These are phyloP conservation scores for Aquilaria sinensis DNA, from an alignment of 345 rosid species.

Conservation along the genomic window DNA sequence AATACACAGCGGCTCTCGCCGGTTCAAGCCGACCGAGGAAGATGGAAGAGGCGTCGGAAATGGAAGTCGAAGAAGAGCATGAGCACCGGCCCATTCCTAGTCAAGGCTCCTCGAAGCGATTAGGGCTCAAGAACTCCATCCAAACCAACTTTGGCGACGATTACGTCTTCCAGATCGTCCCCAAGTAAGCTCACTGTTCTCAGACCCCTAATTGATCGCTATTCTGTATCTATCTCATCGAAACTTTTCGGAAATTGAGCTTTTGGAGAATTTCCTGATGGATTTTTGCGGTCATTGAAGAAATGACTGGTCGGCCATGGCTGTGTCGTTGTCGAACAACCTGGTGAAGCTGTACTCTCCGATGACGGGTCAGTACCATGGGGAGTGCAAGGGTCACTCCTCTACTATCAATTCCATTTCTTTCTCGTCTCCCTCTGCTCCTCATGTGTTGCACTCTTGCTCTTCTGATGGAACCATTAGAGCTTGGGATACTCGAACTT, in stretches of 20 bases:
- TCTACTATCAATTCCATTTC: conserved; percentile 57
- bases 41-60: conserved; percentile 40
- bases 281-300: conserved; percentile 21
- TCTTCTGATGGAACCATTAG: conserved; percentile 85
- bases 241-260: background rate
- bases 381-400: conserved; percentile 79
- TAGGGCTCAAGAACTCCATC: conserved; percentile 65
- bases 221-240: background rate
- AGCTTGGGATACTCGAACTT: conserved; percentile 85
- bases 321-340: conserved; percentile 81
- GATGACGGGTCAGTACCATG: conserved; percentile 69
- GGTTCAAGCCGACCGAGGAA: background rate
- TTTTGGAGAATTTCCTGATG: background rate
- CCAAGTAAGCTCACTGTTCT: conserved; percentile 39
- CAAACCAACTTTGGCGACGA: conserved; percentile 85
- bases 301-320: conserved; percentile 83
- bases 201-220: too few species aligned
- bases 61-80: conserved; percentile 48
- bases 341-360: conserved; percentile 82
- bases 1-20: too few species aligned
- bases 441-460: conserved; percentile 74
- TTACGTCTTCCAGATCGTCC: conserved; percentile 80
- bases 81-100: conserved; percentile 7
- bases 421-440: conserved; percentile 55
- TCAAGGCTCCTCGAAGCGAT: conserved; percentile 29